Percentiles rank a stretch among this genome's conserved stretches.
These are phyloP conservation scores for Lepidopterella palustris DNA, from an alignment of 495 filamentous ascomycete genomes.

Conservation along the genomic window DNA sequence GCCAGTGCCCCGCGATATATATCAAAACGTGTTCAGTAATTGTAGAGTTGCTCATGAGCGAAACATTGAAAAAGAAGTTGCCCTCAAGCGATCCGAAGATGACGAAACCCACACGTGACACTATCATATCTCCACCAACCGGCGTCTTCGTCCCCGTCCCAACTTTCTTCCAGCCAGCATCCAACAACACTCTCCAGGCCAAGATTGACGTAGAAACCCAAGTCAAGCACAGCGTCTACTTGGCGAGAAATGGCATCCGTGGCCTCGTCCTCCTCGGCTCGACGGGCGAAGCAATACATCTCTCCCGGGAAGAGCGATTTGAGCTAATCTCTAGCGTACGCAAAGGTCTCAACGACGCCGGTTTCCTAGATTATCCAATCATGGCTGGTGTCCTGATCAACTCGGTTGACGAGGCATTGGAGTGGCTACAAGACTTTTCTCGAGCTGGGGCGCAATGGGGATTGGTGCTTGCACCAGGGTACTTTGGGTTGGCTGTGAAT, in stretches of 20 bases:
- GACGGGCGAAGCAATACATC: constrained; percentile 63
- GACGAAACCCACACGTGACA: constrained; percentile 2
- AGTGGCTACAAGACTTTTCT: constrained; percentile 50
- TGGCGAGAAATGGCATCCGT: constrained; percentile 54
- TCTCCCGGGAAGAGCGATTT: constrained; percentile 53
- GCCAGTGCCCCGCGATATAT: background rate
- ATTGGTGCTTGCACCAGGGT: constrained; percentile 52
- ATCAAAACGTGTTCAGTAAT: background rate
- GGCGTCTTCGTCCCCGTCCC: constrained; percentile 46
- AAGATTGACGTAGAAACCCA: constrained; percentile 52
- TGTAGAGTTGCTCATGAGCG: background rate
- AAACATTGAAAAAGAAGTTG: background rate
- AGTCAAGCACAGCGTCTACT: constrained; percentile 52
- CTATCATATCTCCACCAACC: constrained; percentile 29
- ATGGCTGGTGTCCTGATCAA: constrained; percentile 63
- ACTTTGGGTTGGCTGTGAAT: constrained; percentile 54
- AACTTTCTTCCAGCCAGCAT: constrained; percentile 45
- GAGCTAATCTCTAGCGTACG: constrained; percentile 48
- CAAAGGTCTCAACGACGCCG: constrained; percentile 44
- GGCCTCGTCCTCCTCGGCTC: constrained; percentile 62
- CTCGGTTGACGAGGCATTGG: constrained; percentile 56
- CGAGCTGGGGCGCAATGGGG: constrained; percentile 60
- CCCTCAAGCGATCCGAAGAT: background rate
- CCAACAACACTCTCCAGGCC: constrained; percentile 36
- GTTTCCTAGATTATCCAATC: constrained; percentile 56